Evolutionary conservation across 257 asterid genomes (phyloP).

Genomic region (Mitragyna speciosa): DNA sequence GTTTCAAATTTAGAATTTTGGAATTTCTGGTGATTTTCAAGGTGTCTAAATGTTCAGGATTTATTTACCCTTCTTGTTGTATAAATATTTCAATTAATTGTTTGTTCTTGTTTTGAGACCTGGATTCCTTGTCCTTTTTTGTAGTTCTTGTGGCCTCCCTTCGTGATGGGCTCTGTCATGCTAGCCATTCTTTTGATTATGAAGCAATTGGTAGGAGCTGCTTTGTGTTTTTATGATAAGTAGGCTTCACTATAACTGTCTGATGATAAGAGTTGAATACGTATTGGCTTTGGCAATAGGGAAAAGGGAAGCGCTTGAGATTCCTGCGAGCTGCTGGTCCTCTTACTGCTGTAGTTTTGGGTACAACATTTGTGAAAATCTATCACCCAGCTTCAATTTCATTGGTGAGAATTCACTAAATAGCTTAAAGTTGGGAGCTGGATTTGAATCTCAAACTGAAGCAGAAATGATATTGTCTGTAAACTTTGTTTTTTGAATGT

Average conservation of each 20-base stretch:
- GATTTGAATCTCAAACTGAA: slow-evolving; percentile 15
- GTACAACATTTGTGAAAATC: slow-evolving; percentile 69
- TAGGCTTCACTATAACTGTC: slow-evolving; percentile 15
- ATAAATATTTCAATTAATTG: background rate
- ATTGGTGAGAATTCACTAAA: slow-evolving; percentile 64
- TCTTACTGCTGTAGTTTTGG: slow-evolving; percentile 91
- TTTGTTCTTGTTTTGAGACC: background rate
- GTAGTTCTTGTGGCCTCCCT: slow-evolving; percentile 93
- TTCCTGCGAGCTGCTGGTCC: slow-evolving; percentile 95
- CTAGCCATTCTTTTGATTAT: slow-evolving; percentile 74
- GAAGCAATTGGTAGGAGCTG: slow-evolving; percentile 79
- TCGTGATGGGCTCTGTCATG: slow-evolving; percentile 78
- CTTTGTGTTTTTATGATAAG: slow-evolving; percentile 10
- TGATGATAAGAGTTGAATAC: slow-evolving; percentile 17
- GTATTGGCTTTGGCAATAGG: slow-evolving; percentile 51
- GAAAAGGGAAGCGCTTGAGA: slow-evolving; percentile 65
- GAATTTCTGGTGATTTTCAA: background rate
- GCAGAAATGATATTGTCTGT: background rate
- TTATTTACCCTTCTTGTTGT: background rate
- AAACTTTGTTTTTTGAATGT: background rate
- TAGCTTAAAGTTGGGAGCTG: slow-evolving; percentile 17
- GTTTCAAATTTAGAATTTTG: background rate
- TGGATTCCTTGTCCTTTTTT: slow-evolving; percentile 12
- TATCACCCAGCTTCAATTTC: slow-evolving; percentile 80
- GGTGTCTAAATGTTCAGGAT: background rate